Evolutionary conservation across 2,329 filamentous ascomycete genomes (phyloP).

Genomic region (Calonectria hongkongensis): DNA sequence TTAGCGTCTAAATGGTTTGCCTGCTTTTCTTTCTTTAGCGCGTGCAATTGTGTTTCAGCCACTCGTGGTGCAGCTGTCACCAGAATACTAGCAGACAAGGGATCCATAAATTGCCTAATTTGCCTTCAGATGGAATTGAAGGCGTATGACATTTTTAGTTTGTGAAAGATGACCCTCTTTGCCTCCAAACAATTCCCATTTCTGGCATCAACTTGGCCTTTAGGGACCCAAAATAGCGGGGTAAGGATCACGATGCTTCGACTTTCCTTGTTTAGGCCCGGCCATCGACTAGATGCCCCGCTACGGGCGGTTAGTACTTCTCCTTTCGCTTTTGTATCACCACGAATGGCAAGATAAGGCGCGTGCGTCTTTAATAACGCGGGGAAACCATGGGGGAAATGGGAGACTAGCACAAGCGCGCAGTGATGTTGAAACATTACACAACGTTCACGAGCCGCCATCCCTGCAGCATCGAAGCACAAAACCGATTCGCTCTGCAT

Average conservation of each 20-base stretch:
- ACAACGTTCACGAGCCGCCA: not conserved
- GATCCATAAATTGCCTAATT: no score
- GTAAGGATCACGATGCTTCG: not conserved
- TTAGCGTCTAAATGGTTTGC: no score
- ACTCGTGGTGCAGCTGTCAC: no score
- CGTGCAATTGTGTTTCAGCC: no score
- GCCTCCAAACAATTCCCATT: no score
- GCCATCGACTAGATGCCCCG: not conserved
- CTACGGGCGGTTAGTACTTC: not conserved
- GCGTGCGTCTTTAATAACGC: not conserved
- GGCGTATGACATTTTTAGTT: no score
- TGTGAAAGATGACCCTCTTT: no score
- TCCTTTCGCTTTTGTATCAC: not conserved
- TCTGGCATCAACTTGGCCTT: no score
- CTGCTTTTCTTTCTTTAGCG: no score
- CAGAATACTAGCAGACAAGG: no score
- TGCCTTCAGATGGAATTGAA: no score
- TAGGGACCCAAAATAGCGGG: not conserved
- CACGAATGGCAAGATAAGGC: not conserved
- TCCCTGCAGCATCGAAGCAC: not conserved
- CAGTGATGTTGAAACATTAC: not conserved
- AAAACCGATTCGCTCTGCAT: not conserved
- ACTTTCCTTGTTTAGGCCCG: not conserved
- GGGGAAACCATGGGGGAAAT: slow-evolving; percentile 2
- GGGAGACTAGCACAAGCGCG: not conserved